phyloP scores from a whole-genome alignment of 1,139 yeast genomes.

The Suhomyces panamericanus region DNA sequence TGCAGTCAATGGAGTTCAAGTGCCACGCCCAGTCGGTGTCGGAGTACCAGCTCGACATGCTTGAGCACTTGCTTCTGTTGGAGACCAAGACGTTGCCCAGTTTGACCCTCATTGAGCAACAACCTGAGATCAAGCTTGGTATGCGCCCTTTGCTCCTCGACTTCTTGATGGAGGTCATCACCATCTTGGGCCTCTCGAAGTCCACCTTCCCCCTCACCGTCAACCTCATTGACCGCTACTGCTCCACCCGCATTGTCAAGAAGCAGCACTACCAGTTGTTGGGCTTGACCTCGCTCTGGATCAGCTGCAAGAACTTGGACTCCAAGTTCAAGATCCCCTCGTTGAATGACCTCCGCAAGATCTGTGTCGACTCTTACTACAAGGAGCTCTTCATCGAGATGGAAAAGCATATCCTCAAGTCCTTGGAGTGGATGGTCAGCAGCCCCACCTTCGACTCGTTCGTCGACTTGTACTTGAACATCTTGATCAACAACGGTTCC shows the following conservation, averaged over 20 bases:
- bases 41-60: constrained; percentile 46
- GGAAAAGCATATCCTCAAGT: constrained; percentile 66
- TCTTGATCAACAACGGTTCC: constrained; percentile 18
- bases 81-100: constrained; percentile 39
- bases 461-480: constrained; percentile 52
- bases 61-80: constrained; percentile 37
- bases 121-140: constrained; percentile 50
- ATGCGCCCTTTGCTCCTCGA: constrained; percentile 54
- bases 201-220: constrained; percentile 58
- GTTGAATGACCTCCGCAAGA: constrained; percentile 52
- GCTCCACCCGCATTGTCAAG: constrained; percentile 50
- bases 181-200: constrained; percentile 48
- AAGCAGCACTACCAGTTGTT: constrained; percentile 63
- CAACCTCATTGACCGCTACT: constrained; percentile 53
- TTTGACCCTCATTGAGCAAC: constrained; percentile 46
- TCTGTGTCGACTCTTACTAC: constrained; percentile 65
- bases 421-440: constrained; percentile 56
- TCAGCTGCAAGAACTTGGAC: constrained; percentile 70
- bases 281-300: constrained; percentile 74
- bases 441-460: constrained; percentile 63
- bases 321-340: constrained; percentile 66
- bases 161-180: constrained; percentile 55
- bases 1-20: constrained; percentile 37
- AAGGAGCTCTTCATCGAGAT: constrained; percentile 62
- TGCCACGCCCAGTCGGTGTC: constrained; percentile 40